Conservation (phyloP, 768 basidiomycete species). For the Pholiota conissans region DNA sequence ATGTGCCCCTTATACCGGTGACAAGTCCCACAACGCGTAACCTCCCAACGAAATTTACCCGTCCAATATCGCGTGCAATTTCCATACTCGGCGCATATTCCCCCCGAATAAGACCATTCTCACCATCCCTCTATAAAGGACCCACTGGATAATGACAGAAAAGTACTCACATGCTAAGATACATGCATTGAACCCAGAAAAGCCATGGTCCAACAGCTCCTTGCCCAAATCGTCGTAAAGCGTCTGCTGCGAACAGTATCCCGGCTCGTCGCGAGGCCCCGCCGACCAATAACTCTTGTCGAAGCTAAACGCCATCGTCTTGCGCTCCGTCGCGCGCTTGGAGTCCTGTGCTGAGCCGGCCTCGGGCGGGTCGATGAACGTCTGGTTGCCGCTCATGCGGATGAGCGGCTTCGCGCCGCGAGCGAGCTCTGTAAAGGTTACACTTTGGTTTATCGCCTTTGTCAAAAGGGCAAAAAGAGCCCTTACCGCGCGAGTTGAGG, state of each 20-base stretch:
- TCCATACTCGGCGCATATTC: not conserved
- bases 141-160: not conserved
- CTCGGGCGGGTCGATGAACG: constrained; percentile 90
- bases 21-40: not conserved
- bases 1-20: not conserved
- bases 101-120: not conserved
- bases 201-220: constrained; percentile 93
- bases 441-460: not conserved
- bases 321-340: constrained; percentile 88
- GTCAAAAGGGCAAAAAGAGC: not conserved
- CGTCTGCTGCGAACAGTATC: constrained; percentile 93
- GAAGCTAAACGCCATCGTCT: constrained; percentile 88
- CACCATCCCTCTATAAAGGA: too few relatives aligned
- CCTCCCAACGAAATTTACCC: not conserved
- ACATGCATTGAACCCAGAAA: constrained; percentile 96
- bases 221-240: constrained; percentile 93
- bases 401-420: constrained; percentile 94
- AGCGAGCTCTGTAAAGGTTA: constrained; percentile 65
- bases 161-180: constrained; percentile 91
- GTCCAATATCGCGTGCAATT: not conserved
- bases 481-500: constrained; percentile 89
- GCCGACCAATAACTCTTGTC: constrained; percentile 99
- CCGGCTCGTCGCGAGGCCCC: constrained; percentile 83
- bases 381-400: constrained; percentile 93
- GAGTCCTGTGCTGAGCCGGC: constrained; percentile 61